Evolutionary conservation across 2,329 filamentous ascomycete species (phyloP).

Genomic region (Blastomyces silverae): DNA sequence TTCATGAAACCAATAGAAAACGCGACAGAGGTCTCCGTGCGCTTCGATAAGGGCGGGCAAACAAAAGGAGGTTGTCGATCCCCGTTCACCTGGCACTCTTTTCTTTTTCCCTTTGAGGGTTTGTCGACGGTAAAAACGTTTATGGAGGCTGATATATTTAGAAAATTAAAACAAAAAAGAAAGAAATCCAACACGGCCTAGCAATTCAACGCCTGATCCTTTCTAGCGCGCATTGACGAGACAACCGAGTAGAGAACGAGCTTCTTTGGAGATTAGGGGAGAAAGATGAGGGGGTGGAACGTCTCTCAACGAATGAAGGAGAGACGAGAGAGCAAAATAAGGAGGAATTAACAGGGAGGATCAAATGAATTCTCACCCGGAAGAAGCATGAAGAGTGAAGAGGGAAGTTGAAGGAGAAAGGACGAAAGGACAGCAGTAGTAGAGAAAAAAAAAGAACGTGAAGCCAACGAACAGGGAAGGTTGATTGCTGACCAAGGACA

Average conservation of each 20-base stretch:
- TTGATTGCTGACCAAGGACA: not conserved
- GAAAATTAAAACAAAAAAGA: not conserved
- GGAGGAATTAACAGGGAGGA: not conserved
- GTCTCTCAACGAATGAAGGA: conserved; percentile 1
- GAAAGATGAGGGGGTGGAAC: not conserved
- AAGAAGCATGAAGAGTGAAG: conserved; percentile 2
- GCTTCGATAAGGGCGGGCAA: conserved; percentile 10
- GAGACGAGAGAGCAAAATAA: not conserved
- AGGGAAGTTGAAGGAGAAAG: conserved; percentile 14
- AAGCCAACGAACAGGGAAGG: not conserved
- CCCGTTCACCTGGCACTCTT: not conserved
- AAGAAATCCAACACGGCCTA: conserved; percentile 1
- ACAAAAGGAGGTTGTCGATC: not conserved
- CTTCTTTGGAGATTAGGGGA: not conserved
- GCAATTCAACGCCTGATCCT: conserved; percentile 8
- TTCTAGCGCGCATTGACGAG: conserved; percentile 6
- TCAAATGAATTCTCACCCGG: not conserved
- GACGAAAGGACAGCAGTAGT: not conserved
- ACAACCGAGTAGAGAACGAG: not conserved
- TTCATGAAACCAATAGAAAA: not conserved
- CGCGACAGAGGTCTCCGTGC: not conserved
- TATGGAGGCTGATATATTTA: not conserved
- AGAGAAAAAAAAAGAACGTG: not conserved
- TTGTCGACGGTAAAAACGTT: not conserved
- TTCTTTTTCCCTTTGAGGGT: not conserved